Evolutionary conservation across 1,139 yeast species (phyloP), one percentile per base, ranked within the genome.

Genomic region (Ashbya aceris): DNA sequence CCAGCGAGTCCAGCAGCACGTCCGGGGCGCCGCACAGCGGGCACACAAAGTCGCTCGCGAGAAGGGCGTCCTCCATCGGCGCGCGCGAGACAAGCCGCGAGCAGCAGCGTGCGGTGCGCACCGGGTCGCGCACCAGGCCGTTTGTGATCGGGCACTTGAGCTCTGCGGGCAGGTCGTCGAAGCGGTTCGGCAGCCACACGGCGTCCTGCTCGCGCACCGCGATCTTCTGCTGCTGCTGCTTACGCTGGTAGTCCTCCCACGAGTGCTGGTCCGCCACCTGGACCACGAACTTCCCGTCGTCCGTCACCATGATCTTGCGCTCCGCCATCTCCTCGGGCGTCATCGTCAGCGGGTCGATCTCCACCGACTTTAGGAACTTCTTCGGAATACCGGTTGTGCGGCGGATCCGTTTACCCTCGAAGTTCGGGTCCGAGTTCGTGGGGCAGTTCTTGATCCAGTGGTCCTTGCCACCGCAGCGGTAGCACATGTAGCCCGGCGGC

Each of bases 381-480:
- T 83, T 82, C 4, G 99, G 99, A 57, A 91, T 91, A 77, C 99
- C 99, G 0, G 98, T 91, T 0, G 97, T 89, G 55, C 95, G 75
- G 57, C 86, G 80, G 40, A 91, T 82, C 50, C 94, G 74, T 58
- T 84, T 85, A 27, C 95, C 95, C 59, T 91, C 97, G 73, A 87
- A 87, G 54, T 79, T 83, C 4, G 96, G 95, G 62, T 91, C 98
- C 43, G 77, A 78, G 53, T 84, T 83, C 2, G 95, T 86, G 0
- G 98, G 98, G 67, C 98, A 91, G 52, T 87, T 86, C 56, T 84
- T 84, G 49, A 93, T 89, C 91, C 95, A 89, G 62, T 91, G 99
- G 49, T 91, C 96, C 62, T 87, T 85, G 38, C 85, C 87, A 40
- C 98, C 98, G 68, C 99, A 91, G 60, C 96, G 73, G 62, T 91